phyloP scores from a whole-genome alignment of 2,329 filamentous ascomycete genomes.

The Exophiala sideris region DNA sequence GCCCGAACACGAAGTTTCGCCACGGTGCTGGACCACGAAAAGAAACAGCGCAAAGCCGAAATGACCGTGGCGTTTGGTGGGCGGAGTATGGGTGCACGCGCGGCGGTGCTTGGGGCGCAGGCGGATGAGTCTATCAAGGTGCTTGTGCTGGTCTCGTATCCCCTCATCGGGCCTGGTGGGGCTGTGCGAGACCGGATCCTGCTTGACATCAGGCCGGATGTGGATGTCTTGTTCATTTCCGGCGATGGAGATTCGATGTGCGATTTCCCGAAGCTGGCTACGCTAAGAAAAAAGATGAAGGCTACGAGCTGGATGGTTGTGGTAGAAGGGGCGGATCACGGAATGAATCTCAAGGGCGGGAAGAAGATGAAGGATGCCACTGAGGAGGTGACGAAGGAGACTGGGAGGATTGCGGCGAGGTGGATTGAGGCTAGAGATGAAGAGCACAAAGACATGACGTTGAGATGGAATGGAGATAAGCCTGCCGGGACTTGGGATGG shows the following conservation, averaged over 20 bases:
- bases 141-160: conserved; percentile 25
- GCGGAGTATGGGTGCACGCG: conserved; percentile 24
- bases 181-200: conserved; percentile 26
- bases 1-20: conserved; percentile 18
- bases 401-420: conserved; percentile 9
- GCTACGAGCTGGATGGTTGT: conserved; percentile 20
- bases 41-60: neutral
- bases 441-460: conserved; percentile 3
- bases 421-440: conserved; percentile 13
- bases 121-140: conserved; percentile 9
- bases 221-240: conserved; percentile 25
- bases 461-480: conserved; percentile 12
- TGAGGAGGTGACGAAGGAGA: conserved; percentile 10
- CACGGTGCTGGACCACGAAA: conserved; percentile 11
- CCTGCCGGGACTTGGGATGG: neutral
- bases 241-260: conserved; percentile 27
- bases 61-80: conserved; percentile 19
- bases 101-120: conserved; percentile 18
- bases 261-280: conserved; percentile 11
- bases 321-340: conserved; percentile 26
- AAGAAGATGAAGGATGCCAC: conserved; percentile 16
- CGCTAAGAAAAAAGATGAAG: conserved; percentile 25
- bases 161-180: conserved; percentile 17
- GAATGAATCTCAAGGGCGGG: conserved; percentile 25
- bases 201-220: conserved; percentile 13